These are phyloP conservation scores for Candida easanensis DNA, from an alignment of 805 yeast genomes.

Conservation along the genomic window DNA sequence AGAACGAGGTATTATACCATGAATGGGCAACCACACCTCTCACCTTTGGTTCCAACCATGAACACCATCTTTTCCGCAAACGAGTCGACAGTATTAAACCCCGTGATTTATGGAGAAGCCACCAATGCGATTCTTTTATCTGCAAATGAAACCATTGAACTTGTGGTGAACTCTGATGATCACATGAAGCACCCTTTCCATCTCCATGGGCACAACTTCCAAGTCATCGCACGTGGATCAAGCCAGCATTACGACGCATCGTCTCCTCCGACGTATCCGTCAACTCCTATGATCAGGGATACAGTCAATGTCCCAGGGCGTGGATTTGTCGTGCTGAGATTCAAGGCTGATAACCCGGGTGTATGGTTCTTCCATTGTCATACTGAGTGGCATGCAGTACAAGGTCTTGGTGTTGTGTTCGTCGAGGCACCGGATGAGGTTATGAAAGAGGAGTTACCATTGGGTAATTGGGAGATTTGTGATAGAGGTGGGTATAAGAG, in stretches of 20 bases:
- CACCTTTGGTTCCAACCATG: slow-evolving; percentile 71
- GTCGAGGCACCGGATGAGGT: slow-evolving; percentile 66
- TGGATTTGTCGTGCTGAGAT: slow-evolving; percentile 65
- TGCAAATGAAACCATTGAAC: slow-evolving; percentile 63
- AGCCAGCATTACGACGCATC: slow-evolving; percentile 30
- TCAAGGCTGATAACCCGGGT: slow-evolving; percentile 84
- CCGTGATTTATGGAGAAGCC: slow-evolving; percentile 66
- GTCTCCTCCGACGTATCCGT: slow-evolving; percentile 36
- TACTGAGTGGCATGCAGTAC: slow-evolving; percentile 80
- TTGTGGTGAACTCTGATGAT: slow-evolving; percentile 74
- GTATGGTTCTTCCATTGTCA: slow-evolving; percentile 95
- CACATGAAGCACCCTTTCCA: slow-evolving; percentile 80
- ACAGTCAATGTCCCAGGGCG: slow-evolving; percentile 66
- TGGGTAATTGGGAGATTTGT: slow-evolving; percentile 50
- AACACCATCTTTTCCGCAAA: slow-evolving; percentile 64
- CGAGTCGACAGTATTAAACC: slow-evolving; percentile 41
- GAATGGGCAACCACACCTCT: slow-evolving; percentile 58
- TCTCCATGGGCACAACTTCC: slow-evolving; percentile 72
- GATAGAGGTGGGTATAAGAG: slow-evolving; percentile 40
- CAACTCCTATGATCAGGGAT: slow-evolving; percentile 63
- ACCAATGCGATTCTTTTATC: slow-evolving; percentile 62
- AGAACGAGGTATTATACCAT: slow-evolving; percentile 71
- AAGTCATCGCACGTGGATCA: slow-evolving; percentile 50
- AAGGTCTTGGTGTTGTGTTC: slow-evolving; percentile 70
- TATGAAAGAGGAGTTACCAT: slow-evolving; percentile 38